A percentile compares a stretch with the other conserved stretches of the same genome.
Evolutionary conservation across 2,329 filamentous ascomycete species (phyloP).

Genomic region (Colletotrichum lentis): DNA sequence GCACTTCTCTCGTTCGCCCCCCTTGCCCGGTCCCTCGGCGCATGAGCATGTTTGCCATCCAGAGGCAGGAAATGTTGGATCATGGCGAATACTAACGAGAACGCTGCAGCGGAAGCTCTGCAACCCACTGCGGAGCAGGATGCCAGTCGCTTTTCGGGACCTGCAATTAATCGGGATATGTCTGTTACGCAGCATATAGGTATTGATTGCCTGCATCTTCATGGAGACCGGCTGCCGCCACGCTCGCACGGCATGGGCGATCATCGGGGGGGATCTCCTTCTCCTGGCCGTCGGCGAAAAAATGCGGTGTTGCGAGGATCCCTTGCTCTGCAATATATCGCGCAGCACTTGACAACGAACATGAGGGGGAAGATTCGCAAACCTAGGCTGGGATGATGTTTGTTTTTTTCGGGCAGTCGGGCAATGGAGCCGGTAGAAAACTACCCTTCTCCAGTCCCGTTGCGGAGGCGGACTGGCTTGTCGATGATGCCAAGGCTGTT

Average conservation of each 20-base stretch:
- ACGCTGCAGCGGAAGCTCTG: constrained; percentile 42
- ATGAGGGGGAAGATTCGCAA: constrained; percentile 13
- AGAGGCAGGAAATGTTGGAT: background rate
- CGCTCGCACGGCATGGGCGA: constrained; percentile 20
- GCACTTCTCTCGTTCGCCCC: background rate
- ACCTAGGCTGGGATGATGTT: background rate
- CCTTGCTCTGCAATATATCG: constrained; percentile 6
- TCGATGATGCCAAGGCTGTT: constrained; percentile 16
- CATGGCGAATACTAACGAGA: constrained; percentile 22
- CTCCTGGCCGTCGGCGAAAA: background rate
- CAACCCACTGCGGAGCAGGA: constrained; percentile 45
- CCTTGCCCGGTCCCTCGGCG: background rate
- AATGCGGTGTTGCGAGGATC: background rate
- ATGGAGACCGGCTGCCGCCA: constrained; percentile 9
- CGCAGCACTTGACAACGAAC: constrained; percentile 24
- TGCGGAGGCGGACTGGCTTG: background rate
- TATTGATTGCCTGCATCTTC: constrained; percentile 18
- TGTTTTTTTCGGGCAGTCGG: constrained; percentile 20
- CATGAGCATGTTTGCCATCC: background rate
- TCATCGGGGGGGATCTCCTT: background rate
- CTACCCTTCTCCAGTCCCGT: background rate
- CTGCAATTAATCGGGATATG: constrained; percentile 42
- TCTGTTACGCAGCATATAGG: constrained; percentile 2
- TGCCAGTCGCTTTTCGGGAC: constrained; percentile 48
- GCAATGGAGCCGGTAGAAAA: constrained; percentile 6